Percentiles rank a stretch among this genome's conserved stretches.
Conservation (phyloP, 2,329 filamentous ascomycete genomes). For the Chlorencoelia australis region DNA sequence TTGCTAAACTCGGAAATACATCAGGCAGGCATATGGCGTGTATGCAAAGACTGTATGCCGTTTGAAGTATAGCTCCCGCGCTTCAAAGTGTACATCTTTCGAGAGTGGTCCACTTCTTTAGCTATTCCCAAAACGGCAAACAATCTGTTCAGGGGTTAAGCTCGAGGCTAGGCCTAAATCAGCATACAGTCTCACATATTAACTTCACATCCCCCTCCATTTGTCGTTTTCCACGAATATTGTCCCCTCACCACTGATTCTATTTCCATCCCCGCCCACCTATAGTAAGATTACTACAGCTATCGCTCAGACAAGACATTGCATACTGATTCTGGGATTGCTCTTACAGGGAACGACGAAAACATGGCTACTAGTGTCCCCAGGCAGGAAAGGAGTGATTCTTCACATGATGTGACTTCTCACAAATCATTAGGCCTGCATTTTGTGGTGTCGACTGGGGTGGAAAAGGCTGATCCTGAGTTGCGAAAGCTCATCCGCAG, state of each 20-base stretch:
- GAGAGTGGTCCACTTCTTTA: not conserved
- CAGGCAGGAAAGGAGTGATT: too few relatives aligned
- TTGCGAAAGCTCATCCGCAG: slow-evolving; percentile 33
- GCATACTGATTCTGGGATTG: too few relatives aligned
- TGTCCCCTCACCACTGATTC: not conserved
- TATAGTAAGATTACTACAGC: not conserved
- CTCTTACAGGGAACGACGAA: too few relatives aligned
- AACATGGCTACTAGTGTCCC: too few relatives aligned
- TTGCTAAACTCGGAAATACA: not conserved
- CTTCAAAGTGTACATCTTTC: not conserved
- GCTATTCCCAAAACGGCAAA: not conserved
- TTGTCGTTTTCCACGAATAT: not conserved
- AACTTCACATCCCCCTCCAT: not conserved
- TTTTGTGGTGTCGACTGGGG: slow-evolving; percentile 17
- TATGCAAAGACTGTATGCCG: not conserved
- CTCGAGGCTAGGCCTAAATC: not conserved
- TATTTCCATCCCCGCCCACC: not conserved
- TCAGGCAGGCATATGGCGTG: not conserved
- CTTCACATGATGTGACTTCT: not conserved
- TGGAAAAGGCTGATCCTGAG: slow-evolving; percentile 24
- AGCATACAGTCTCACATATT: not conserved
- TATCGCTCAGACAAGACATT: not conserved
- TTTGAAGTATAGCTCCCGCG: not conserved
- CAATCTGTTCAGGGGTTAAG: not conserved
- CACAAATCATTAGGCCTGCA: slow-evolving; percentile 3